A percentile compares a stretch with the other conserved stretches of the same genome.
Conservation (phyloP, 2,329 filamentous ascomycete species). For the Claviceps sp. region DNA sequence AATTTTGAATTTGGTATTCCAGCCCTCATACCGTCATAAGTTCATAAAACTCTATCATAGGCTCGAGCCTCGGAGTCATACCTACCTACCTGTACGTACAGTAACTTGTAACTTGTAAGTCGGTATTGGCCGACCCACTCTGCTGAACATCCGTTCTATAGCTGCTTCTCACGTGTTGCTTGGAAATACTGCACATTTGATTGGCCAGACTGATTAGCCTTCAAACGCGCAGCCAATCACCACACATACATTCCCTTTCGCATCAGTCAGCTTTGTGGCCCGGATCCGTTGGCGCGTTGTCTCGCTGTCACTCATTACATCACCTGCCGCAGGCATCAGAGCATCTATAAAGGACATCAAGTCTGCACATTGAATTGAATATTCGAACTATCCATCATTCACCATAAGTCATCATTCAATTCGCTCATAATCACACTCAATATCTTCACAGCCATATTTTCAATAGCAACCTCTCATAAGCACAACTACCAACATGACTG, state of each 20-base stretch:
- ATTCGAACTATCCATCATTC: neutral
- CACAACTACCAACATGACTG: constrained; percentile 17
- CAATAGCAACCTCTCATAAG: neutral
- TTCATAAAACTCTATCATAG: too few species aligned
- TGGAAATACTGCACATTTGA: neutral
- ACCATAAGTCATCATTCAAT: neutral
- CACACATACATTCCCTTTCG: neutral
- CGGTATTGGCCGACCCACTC: too few species aligned
- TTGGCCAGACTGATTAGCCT: neutral
- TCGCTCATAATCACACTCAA: neutral
- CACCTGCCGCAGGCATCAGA: neutral
- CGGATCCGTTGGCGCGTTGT: neutral
- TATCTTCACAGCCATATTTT: neutral
- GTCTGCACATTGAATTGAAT: neutral
- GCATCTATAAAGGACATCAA: neutral
- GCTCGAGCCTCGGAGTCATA: too few species aligned
- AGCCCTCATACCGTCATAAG: too few species aligned
- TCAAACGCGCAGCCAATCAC: neutral
- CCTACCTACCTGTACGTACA: too few species aligned
- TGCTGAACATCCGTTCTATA: constrained; percentile 23
- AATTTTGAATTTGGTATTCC: too few species aligned
- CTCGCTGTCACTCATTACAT: neutral
- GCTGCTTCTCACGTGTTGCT: neutral
- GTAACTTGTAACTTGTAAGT: too few species aligned
- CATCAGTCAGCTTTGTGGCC: neutral